Base-by-base conservation (phyloP, 176 grass and related monocot species). In the Carex kokanica region DNA sequence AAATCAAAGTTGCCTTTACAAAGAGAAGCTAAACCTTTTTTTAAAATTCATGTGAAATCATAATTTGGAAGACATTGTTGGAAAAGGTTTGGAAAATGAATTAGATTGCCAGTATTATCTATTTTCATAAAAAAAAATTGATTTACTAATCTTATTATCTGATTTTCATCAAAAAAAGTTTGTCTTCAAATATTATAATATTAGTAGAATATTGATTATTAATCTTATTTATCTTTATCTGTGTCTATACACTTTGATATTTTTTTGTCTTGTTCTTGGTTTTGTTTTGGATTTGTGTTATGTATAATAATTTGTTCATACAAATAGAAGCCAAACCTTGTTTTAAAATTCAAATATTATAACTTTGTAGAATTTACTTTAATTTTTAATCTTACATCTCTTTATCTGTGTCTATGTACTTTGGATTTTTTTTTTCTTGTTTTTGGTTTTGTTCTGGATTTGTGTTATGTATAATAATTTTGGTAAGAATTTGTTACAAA, bases 171-270 rank as follows among this genome's bases (percentile, higher is more conserved):
- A n/a, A 59, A 59, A 59, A 20, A 36, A 36, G 34, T 36, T 74
- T 74, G 71, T 74, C 43, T 52, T 25, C 8, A 53, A 52, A 74
- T 74, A 53, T 74, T 74, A 74, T 67, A 53, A 74, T 4, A 74
- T 74, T 74, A 74, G 43, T 53, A 24, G 71, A 52, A 52, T 84
- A 72, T 56, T 3, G 36, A 74, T 53, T 53, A 52, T 53, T 74
- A 52, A 20, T 53, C n/a, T 53, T 53, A 51, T 7, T 53, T 74
- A 4, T 53, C 41, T 73, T n/a, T 74, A 2, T 53, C 45, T 53
- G 15, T 52, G 27, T 2, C 21, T 74, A 53, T 52, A 49, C 15
- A 64, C 10, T 47, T 38, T 73, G n/a, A 23, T 20, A 5, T 40
- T 40, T 38, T 8, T 40, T 73, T 23, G 5, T 9, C 3, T 47